These are phyloP conservation scores for Vaccinium darrowii DNA, from an alignment of 148 eudicot species.

Conservation along the genomic window DNA sequence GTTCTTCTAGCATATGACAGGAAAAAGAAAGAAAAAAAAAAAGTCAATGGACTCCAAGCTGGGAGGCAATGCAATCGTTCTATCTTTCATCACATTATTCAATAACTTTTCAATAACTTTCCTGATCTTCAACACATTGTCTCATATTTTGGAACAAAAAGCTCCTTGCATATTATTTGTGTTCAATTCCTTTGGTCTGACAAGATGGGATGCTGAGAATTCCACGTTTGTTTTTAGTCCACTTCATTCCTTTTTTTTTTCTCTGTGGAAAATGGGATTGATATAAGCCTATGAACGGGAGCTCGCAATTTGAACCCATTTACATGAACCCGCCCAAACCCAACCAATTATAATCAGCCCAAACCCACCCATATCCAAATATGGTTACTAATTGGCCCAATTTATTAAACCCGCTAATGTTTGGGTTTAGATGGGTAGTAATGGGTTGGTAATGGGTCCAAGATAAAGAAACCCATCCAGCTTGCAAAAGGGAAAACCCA, in stretches of 20 bases:
- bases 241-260: background rate
- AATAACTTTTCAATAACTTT: background rate
- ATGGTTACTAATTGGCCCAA: no score
- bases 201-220: background rate
- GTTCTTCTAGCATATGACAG: background rate
- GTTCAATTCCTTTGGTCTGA: background rate
- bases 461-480: no score
- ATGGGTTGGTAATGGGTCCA: no score
- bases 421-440: no score
- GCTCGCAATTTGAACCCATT: no score
- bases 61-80: background rate
- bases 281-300: no score
- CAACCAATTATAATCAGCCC: no score
- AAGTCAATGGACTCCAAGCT: background rate
- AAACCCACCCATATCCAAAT: no score
- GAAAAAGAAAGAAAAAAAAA: background rate
- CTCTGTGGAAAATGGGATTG: no score
- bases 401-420: no score
- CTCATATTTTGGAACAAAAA: background rate
- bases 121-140: background rate
- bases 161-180: background rate
- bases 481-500: no score
- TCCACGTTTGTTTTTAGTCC: background rate
- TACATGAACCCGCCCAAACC: no score
- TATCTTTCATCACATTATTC: slow-evolving; percentile 6